Conservation (phyloP, 352 stramenopile genomes). For the Phytophthora quininea region DNA sequence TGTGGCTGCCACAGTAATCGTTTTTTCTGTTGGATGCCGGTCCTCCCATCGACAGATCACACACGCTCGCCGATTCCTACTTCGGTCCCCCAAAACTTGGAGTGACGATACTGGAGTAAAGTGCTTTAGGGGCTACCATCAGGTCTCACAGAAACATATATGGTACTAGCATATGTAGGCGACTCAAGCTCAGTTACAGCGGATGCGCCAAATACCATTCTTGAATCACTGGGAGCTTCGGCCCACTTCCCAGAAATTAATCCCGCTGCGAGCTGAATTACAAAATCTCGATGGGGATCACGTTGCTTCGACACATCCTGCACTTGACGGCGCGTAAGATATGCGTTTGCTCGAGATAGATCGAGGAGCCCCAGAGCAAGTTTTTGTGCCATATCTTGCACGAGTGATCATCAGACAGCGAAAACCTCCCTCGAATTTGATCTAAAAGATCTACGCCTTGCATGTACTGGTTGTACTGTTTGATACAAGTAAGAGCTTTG, state of each 20-base stretch:
- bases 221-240: slow-evolving; percentile 7
- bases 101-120: slow-evolving; percentile 4
- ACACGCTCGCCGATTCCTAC: slow-evolving; percentile 13
- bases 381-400: slow-evolving; percentile 22
- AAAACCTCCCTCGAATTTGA: slow-evolving; percentile 15
- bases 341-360: slow-evolving; percentile 7
- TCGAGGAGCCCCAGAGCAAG: slow-evolving; percentile 14
- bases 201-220: slow-evolving; percentile 4
- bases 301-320: slow-evolving; percentile 2
- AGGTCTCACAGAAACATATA: neutral
- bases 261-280: slow-evolving; percentile 18
- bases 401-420: slow-evolving; percentile 7
- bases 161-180: neutral
- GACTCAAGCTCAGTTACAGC: neutral
- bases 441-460: slow-evolving; percentile 15
- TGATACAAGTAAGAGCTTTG: neutral
- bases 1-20: slow-evolving; percentile 25
- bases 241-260: slow-evolving; percentile 13
- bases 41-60: slow-evolving; percentile 30
- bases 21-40: slow-evolving; percentile 25
- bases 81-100: slow-evolving; percentile 3
- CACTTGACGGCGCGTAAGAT: slow-evolving; percentile 6
- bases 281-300: slow-evolving; percentile 6
- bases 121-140: slow-evolving; percentile 7
- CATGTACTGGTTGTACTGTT: neutral